Percentiles rank a stretch among this genome's conserved stretches.
These are phyloP conservation scores for Flaveria bidentis DNA, from an alignment of 129 eudicot genomes.

Conservation along the genomic window DNA sequence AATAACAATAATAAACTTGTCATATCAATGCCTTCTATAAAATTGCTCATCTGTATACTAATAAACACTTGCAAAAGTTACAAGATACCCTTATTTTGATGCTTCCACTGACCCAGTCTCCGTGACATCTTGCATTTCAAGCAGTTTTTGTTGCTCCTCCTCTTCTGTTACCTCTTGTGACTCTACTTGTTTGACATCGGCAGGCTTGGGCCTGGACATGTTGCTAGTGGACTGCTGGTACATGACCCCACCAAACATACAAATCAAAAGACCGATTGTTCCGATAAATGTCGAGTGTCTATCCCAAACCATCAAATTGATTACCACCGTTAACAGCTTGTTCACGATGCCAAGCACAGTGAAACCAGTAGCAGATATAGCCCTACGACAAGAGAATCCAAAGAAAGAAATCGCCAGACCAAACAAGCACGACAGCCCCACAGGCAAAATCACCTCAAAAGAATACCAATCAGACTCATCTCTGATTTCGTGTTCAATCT, in stretches of 20 bases:
- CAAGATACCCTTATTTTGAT: conserved; percentile 31
- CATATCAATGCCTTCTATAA: background rate
- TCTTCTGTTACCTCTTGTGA: conserved; percentile 43
- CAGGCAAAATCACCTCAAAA: conserved; percentile 78
- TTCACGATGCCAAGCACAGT: conserved; percentile 97
- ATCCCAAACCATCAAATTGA: conserved; percentile 92
- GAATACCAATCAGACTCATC: conserved; percentile 92
- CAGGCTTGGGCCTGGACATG: conserved; percentile 62
- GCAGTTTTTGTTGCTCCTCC: conserved; percentile 73
- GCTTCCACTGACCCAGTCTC: conserved; percentile 34
- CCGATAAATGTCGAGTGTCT: conserved; percentile 84
- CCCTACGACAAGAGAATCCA: conserved; percentile 95
- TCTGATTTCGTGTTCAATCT: conserved; percentile 76
- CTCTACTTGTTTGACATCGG: conserved; percentile 36
- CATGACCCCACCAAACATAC: conserved; percentile 92
- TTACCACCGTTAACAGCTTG: conserved; percentile 90
- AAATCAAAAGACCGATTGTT: conserved; percentile 89
- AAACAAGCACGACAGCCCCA: conserved; percentile 85
- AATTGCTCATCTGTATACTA: background rate
- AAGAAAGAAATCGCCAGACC: conserved; percentile 97
- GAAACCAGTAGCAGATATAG: conserved; percentile 98
- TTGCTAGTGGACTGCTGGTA: conserved; percentile 85
- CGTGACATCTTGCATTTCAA: conserved; percentile 58
- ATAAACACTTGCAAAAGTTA: background rate
- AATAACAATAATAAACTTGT: background rate